Evolutionary conservation across 768 basidiomycete species (phyloP).

Genomic region (Melanogaster broomeanus): DNA sequence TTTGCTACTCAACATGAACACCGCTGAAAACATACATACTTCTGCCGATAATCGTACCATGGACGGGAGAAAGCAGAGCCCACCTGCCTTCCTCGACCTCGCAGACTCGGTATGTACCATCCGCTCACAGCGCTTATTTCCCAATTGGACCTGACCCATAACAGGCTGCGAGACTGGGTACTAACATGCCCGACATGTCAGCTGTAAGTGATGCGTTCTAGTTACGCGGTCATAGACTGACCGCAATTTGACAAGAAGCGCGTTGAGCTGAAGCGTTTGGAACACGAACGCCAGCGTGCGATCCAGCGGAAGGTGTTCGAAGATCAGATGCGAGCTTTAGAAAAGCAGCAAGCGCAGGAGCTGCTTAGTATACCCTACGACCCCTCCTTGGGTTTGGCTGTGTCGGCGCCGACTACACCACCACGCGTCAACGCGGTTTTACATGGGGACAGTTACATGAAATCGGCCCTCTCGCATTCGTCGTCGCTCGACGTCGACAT

Average conservation of each 20-base stretch:
- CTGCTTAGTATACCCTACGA: slow-evolving; percentile 76
- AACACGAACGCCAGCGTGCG: slow-evolving; percentile 84
- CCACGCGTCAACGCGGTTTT: slow-evolving; percentile 77
- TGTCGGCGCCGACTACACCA: slow-evolving; percentile 87
- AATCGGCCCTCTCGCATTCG: slow-evolving; percentile 47
- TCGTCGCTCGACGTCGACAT: slow-evolving; percentile 60
- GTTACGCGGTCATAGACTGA: slow-evolving; percentile 2
- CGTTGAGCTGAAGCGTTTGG: slow-evolving; percentile 84
- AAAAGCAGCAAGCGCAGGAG: slow-evolving; percentile 88
- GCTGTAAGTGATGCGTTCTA: slow-evolving; percentile 55
- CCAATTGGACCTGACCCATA: slow-evolving; percentile 4
- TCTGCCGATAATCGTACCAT: slow-evolving; percentile 71
- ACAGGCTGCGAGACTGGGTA: slow-evolving; percentile 81
- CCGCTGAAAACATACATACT: slow-evolving; percentile 68
- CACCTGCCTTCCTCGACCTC: slow-evolving; percentile 90
- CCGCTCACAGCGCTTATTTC: slow-evolving; percentile 8
- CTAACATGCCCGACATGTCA: slow-evolving; percentile 84
- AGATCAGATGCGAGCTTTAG: slow-evolving; percentile 93
- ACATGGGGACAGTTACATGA: slow-evolving; percentile 53
- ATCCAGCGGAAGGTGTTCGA: slow-evolving; percentile 91
- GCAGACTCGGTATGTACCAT: slow-evolving; percentile 79
- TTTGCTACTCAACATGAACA: slow-evolving; percentile 63
- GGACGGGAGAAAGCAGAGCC: slow-evolving; percentile 81
- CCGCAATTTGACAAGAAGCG: slow-evolving; percentile 47
- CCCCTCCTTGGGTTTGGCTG: slow-evolving; percentile 64